Percentiles rank a stretch among this genome's conserved stretches.
Evolutionary conservation across 768 basidiomycete species (phyloP).

Genomic region (Lyophyllum decastes): DNA sequence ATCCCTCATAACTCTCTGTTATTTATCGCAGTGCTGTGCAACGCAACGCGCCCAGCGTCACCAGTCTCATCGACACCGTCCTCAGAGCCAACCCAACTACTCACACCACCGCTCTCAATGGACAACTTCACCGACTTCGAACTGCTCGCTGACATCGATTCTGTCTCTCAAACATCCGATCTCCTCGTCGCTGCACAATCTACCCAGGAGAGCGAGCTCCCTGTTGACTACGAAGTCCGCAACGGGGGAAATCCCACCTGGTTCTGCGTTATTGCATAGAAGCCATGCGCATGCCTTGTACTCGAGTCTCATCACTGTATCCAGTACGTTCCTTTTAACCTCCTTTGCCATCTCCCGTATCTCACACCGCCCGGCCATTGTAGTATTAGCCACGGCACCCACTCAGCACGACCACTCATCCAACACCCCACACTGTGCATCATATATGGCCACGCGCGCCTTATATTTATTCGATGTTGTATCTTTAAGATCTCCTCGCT

Average conservation of each 20-base stretch:
- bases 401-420: not conserved
- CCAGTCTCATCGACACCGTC: too few relatives aligned
- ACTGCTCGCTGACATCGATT: constrained; percentile 4
- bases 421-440: not conserved
- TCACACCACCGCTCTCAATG: not conserved
- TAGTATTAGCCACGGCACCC: not conserved
- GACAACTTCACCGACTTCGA: not conserved
- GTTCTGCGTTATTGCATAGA: constrained; percentile 6
- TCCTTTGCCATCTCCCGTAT: not conserved
- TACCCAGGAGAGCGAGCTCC: constrained; percentile 1
- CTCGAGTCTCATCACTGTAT: constrained; percentile 2
- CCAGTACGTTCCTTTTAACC: not conserved
- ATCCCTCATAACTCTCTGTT: not conserved
- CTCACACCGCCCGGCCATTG: not conserved
- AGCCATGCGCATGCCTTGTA: not conserved
- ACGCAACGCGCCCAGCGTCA: too few relatives aligned
- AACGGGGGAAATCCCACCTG: not conserved
- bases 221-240: constrained; percentile 2
- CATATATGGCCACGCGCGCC: not conserved
- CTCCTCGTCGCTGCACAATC: not conserved
- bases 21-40: not conserved
- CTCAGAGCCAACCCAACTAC: not conserved
- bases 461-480: not conserved
- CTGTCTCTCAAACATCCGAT: not conserved
- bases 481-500: not conserved